Evolutionary conservation across 441 rosid species (phyloP), one percentile per base, ranked within the genome.

Genomic region (Corymbia calophylla): DNA sequence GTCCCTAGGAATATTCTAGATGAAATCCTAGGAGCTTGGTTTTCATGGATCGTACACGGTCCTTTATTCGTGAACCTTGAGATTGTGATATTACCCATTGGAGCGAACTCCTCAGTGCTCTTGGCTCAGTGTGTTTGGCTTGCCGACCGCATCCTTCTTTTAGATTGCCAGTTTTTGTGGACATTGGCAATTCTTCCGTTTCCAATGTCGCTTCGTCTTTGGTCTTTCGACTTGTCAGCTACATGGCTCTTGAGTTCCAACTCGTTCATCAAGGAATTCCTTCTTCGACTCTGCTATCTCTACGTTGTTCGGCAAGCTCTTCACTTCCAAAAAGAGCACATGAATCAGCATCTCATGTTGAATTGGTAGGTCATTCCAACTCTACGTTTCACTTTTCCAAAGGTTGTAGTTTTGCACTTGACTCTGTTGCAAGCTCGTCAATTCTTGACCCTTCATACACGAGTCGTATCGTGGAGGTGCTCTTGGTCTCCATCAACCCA

Each of bases 381-480:
- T 66, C 23, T 31, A 31, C 39, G 11, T 66, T 66, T 1, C 0
- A 39, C 11, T 31, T 31, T 16, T 66, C 23, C 44, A 66, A 66
- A 66, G 77, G 35, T 8, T 17, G 12, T 16, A n/a, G 66, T 21
- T n/a, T 64, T 3, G 12, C 8, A 6, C 39, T 66, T 8, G 3
- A 8, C 80, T 31, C 10, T 0, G 4, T 32, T 60, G 13, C 15
- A 0, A 60, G 66, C 23, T 17, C 6, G 13, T 68, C 47, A 68
- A 5, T 23, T 68, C 80, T 17, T 3, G 3, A 8, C 5, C 47
- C 13, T 68, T 68, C 80, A 8, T 55, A 25, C 60, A 21, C 60
- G 0, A 55, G 9, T 21, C 0, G 2, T 68, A n/a, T 62, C 0
- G 1, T 15, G 35, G 32, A 29, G 23, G 1, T 31, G 44, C 2